These are phyloP conservation scores for Musa itinerans DNA, from an alignment of 176 grass and related monocot species.

Conservation along the genomic window DNA sequence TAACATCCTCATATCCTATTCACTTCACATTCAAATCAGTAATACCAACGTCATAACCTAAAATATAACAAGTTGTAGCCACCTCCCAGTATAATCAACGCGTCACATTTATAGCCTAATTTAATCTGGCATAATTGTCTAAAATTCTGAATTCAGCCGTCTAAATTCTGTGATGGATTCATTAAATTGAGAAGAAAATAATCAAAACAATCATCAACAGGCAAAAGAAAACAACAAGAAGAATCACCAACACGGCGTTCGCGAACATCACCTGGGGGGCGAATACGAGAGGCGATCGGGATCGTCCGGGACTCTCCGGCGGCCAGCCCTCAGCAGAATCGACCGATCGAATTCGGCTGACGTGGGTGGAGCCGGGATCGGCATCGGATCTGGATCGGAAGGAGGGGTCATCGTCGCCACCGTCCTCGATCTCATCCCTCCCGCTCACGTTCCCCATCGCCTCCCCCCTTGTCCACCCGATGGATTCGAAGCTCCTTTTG, in stretches of 20 bases:
- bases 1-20: not conserved
- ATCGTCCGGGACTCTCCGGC: conserved; percentile 50
- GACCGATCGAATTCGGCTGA: conserved; percentile 28
- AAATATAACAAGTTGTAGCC: not conserved
- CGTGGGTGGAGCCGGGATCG: conserved; percentile 34
- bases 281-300: conserved; percentile 85
- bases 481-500: not conserved
- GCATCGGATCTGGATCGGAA: conserved; percentile 34
- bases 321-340: conserved; percentile 38
- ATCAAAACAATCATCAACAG: not conserved
- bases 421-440: conserved; percentile 55
- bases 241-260: not conserved
- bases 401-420: conserved; percentile 34
- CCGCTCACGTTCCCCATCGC: conserved; percentile 87
- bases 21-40: not conserved
- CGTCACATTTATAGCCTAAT: not conserved
- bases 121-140: not conserved
- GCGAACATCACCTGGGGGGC: conserved; percentile 74
- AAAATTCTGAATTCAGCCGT: not conserved
- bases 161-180: not conserved
- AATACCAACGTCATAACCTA: not conserved
- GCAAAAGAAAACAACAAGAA: not conserved
- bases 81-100: not conserved
- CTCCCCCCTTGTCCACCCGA: not conserved
- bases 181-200: not conserved